These are phyloP conservation scores for Trichothecium sympodiale DNA, from an alignment of 2,329 filamentous ascomycete genomes.

Conservation along the genomic window DNA sequence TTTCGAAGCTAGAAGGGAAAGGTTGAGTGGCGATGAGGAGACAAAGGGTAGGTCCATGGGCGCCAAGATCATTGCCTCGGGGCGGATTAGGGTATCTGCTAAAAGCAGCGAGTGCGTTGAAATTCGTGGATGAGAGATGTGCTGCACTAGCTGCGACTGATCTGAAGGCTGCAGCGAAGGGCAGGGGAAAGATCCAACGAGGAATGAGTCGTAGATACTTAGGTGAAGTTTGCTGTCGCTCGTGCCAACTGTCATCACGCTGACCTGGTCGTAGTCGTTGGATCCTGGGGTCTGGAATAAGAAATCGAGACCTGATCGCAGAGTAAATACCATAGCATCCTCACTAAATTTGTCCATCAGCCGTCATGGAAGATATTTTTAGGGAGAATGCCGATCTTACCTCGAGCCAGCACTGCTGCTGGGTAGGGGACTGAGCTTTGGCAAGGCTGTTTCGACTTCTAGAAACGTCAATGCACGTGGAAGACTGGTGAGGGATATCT, in stretches of 20 bases:
- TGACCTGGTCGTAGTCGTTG: slow-evolving; percentile 61
- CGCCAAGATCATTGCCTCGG: slow-evolving; percentile 40
- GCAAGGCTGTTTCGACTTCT: slow-evolving; percentile 65
- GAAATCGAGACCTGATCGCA: slow-evolving; percentile 56
- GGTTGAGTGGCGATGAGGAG: slow-evolving; percentile 63
- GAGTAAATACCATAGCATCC: slow-evolving; percentile 56
- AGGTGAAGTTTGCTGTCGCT: slow-evolving; percentile 62
- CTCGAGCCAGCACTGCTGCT: slow-evolving; percentile 46
- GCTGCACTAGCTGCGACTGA: slow-evolving; percentile 33
- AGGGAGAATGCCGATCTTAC: slow-evolving; percentile 27
- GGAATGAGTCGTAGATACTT: slow-evolving; percentile 77
- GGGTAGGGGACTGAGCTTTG: slow-evolving; percentile 64
- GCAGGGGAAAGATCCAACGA: slow-evolving; percentile 56
- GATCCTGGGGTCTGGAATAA: slow-evolving; percentile 53
- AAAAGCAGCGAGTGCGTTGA: slow-evolving; percentile 69
- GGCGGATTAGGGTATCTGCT: slow-evolving; percentile 19
- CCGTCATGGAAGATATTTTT: not conserved
- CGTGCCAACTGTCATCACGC: slow-evolving; percentile 67
- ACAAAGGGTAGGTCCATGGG: slow-evolving; percentile 80
- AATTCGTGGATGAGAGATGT: slow-evolving; percentile 61
- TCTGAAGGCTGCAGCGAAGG: slow-evolving; percentile 20
- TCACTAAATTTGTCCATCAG: slow-evolving; percentile 22
- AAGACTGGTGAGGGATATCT: slow-evolving; percentile 23
- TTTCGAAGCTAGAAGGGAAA: slow-evolving; percentile 77
- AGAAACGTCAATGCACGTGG: slow-evolving; percentile 62